Evolutionary conservation across 1,139 yeast species (phyloP), one percentile per base, ranked within the genome.

Genomic region (Debaryomyces sp.): DNA sequence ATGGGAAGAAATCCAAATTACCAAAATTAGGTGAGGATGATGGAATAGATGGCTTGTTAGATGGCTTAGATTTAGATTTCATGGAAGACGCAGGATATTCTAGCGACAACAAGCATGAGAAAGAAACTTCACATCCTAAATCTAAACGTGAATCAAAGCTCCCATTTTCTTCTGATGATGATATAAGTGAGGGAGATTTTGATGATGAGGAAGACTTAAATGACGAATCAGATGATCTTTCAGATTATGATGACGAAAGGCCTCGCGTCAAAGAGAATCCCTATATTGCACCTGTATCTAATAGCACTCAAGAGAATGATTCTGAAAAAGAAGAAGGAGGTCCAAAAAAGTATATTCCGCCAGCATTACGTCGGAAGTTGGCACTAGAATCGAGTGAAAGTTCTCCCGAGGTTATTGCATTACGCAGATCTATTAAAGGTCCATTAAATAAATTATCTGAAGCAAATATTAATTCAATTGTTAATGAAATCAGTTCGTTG

Each of bases 381-480:
- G 72, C 82, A 44, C 45, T 56, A 64, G 81, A 63, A 61, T 51
- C 55, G 4, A 58, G 58, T 1, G 65, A 55, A 3, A 70, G 64
- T 1, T 69, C 86, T 6, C 85, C 82, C 50, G 84, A 80, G 44
- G 62, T 75, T 2, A 47, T 70, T 1, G 78, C 75, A 38, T 70
- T 91, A 38, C 78, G 80, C 50, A 82, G 82, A 56, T 71, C 82
- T 1, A 77, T 90, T 42, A 91, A 89, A 59, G 92, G 97, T 54
- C 83, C 90, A 1, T 73, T 94, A 57, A 95, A 95, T 64, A 87
- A 86, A 64, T 75, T 95, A 33, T 87, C 97, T 0, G 98, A 94
- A 57, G 83, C 96, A 1, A 95, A 92, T 55, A 75, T 92, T 33
- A 73, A 81, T 10, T 71, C 85, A 1, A 89, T 91, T 48, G 83